Percentiles rank a stretch among this genome's conserved stretches.
Conservation (phyloP, 345 rosid species). For the Moricandia arvensis region DNA sequence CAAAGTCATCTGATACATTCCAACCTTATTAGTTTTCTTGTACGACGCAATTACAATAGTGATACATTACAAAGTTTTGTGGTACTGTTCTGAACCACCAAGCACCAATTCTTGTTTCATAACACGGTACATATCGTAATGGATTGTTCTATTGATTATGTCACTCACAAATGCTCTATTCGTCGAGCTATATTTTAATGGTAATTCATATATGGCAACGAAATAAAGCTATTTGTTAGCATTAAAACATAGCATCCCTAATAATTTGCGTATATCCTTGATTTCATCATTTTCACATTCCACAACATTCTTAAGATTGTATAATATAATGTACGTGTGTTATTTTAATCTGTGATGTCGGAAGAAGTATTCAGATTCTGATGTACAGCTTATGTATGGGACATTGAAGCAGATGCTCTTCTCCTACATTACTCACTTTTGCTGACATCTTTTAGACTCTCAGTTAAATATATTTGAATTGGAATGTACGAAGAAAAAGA, state of each 20-base stretch:
- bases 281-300: neutral
- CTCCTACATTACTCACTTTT: neutral
- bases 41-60: neutral
- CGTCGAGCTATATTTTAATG: neutral
- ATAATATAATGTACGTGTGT: neutral
- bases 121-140: neutral
- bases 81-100: neutral
- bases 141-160: neutral
- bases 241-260: neutral
- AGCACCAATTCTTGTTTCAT: neutral
- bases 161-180: neutral
- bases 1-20: neutral
- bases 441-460: slow-evolving; percentile 20
- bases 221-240: neutral
- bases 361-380: neutral
- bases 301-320: neutral
- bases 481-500: neutral
- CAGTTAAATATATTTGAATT: slow-evolving; percentile 19
- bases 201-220: neutral
- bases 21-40: neutral
- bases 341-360: neutral
- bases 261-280: neutral
- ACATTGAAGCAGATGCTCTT: slow-evolving; percentile 25
- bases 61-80: neutral
- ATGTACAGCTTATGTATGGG: slow-evolving; percentile 4